Base-by-base conservation (phyloP, 2,329 filamentous ascomycete species). In the Ophiostoma pallidulum region DNA sequence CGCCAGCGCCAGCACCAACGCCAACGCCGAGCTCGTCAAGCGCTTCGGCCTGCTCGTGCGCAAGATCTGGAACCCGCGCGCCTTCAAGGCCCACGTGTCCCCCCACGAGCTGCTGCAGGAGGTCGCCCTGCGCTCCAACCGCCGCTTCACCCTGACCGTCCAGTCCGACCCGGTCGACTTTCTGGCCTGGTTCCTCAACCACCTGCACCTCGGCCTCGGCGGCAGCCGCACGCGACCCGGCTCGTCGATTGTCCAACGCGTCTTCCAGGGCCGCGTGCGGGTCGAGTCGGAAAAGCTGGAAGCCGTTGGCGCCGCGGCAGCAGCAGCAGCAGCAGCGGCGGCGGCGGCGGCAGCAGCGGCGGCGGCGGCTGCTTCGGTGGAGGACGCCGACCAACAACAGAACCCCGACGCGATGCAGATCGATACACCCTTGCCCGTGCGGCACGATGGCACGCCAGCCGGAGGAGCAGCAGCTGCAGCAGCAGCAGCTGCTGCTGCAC, bases 141-240 rank as follows among this genome's bases (percentile, higher is more conserved):
- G 96, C 67, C 87, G 86, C 53, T 98, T 95, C 68, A 92, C 84
- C 5, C 74, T 97, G 41, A 94, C 89, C 0, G 73, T 81, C 24
- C 92, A 97, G 68, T 92, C 90, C 18, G 92, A 98, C 63, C 92
- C 92, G 0, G 89, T 95, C 51, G 92, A 98, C 40, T 97, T 98
- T 60, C 73, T 98, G 39, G 90, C 86, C 22, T 98, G 92, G 92
- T 96, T 97, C 63, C 76, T 98, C 48, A 97, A 98, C 70, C 87
- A 94, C 63, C 76, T 98, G 10, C 92, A 98, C 63, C 75, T 96
- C 14, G 85, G 87, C 18, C 77, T 98, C 2, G 92, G 92, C 46
- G 92, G 92, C 53, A 90, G 84, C 62, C 91, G 88, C 62, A 84
- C 85, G 8, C 92, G 88, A 58, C 85, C 90, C 1, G 80, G 83